phyloP scores from a whole-genome alignment of 208 protist genomes.

The Leishmania tarentolae region DNA sequence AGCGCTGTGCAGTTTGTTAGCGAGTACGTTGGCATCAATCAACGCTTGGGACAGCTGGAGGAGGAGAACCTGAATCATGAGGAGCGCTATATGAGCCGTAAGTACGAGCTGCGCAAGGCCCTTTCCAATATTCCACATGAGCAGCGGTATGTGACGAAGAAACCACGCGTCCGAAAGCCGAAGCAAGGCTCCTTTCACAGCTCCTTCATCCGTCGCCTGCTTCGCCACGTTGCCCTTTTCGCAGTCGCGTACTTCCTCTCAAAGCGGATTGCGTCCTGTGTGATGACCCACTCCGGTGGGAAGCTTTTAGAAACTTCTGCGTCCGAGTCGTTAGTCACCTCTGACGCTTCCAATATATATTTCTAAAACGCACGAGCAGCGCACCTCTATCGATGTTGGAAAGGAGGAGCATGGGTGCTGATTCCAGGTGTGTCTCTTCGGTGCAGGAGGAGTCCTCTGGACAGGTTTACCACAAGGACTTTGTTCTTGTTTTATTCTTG shows the following conservation, averaged over 20 bases:
- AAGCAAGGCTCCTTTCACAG: slow-evolving; percentile 36
- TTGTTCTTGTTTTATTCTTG: not conserved
- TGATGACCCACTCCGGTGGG: slow-evolving; percentile 17
- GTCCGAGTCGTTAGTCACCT: not conserved
- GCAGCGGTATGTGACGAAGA: slow-evolving; percentile 35
- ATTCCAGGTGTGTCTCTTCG: not conserved
- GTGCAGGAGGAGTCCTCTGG: not conserved
- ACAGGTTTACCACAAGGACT: not conserved
- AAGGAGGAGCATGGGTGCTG: not conserved
- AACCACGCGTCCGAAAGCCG: slow-evolving; percentile 9
- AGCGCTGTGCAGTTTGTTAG: slow-evolving; percentile 82
- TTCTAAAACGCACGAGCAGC: not conserved
- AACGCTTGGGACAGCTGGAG: slow-evolving; percentile 51
- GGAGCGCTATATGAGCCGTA: slow-evolving; percentile 42
- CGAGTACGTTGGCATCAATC: slow-evolving; percentile 82
- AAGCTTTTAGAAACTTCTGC: slow-evolving; percentile 18
- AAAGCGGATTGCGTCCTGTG: slow-evolving; percentile 30
- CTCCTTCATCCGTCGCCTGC: slow-evolving; percentile 33
- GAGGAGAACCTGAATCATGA: slow-evolving; percentile 59
- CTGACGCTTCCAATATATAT: slow-evolving; percentile 8
- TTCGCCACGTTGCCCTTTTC: slow-evolving; percentile 43
- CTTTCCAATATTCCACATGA: slow-evolving; percentile 42
- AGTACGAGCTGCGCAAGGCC: slow-evolving; percentile 39
- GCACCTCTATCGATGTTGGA: not conserved
- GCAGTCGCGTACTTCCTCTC: slow-evolving; percentile 43